Base-by-base conservation (phyloP, 441 rosid genomes). In the Adansonia gregorii region DNA sequence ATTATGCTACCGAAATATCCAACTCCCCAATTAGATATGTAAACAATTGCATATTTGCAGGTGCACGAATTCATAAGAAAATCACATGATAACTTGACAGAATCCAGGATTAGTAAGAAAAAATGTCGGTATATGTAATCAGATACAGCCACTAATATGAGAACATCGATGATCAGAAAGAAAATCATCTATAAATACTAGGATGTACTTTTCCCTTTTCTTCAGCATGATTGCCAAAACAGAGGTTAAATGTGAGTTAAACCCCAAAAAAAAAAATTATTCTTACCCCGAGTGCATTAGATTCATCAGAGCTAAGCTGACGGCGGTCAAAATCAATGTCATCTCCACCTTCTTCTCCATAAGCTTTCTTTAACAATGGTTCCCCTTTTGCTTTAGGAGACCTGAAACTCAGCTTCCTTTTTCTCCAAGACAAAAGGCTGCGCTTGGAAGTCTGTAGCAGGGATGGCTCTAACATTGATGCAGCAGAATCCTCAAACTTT, bases 281-380 rank as follows among this genome's bases (percentile, higher is more conserved):
- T 70, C 72, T 68, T 84, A 93, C 80, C 90, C 81, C 88, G 20
- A 58, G 86, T 75, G 86, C 87, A 24, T 58, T 85, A 78, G 85
- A 83, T 77, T 90, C 97, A 74, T 92, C 96, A 76, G 93, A 91
- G 85, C 92, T 90, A 61, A 91, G 92, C 85, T 88, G 92, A 75
- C 93, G 75, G 67, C 96, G 87, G 70, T 88, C 94, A 80, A 79
- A 90, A 82, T 91, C 95, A 84, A 94, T 92, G 83, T 92, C 95
- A 77, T 92, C 98, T 6, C 98, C 97, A 41, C 98, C 98, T 78
- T 89, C 93, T 78, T 94, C 95, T 70, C 89, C 86, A 74, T 86
- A 81, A 45, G 83, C 91, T 60, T 91, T 94, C 81, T 89, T 94
- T 45, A 94, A 82, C 77, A 94, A 81, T 67, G 97, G 97, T 81